Evolutionary conservation across 2,329 filamentous ascomycete genomes (phyloP), one percentile per base, ranked within the genome.

Genomic region (Rosellinia necatrix): DNA sequence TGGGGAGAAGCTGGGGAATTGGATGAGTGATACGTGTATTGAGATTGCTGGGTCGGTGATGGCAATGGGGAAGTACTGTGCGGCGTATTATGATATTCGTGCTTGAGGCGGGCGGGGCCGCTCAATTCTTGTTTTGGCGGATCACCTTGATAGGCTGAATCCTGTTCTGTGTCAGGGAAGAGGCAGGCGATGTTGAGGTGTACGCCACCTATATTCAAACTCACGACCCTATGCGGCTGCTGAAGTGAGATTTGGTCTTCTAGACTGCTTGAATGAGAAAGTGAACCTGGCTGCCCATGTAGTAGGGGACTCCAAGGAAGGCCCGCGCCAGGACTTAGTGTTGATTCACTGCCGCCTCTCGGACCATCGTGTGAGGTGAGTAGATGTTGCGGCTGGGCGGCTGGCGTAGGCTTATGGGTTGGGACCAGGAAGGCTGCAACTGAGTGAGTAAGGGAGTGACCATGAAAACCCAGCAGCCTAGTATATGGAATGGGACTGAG

Each of bases 181-280:
- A 92, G n/a, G n/a, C n/a, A 92, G 54, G 86, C 87, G 27, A 94
- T 81, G 5, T 86, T 87, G 7, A 92, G 77, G 42, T 86, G 81
- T 67, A 92, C 89, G 21, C 66, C 67, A 2, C 81, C 81, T 55
- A 89, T 74, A 34, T 88, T 82, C 1, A 89, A 69, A 34, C 80
- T 80, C 53, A 86, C 83, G 15, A 77, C 70, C 46, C 79, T 76
- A 25, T 79, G 74, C 6, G 76, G 76, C 63, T 82, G 81, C 65
- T 80, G 80, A 59, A 70, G 76, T 50, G 76, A 69, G 56, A 68
- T 56, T 52, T 65, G 72, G 53, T 60, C 66, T 48, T 73, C 70
- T 32, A 58, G 58, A 53, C 59, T 66, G 57, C 55, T 67, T 10
- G 57, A 69, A 53, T 66, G 64, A 48, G 60, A 53, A 37, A 60